Conservation (phyloP, 441 rosid genomes). For the Brassica hybrid region DNA sequence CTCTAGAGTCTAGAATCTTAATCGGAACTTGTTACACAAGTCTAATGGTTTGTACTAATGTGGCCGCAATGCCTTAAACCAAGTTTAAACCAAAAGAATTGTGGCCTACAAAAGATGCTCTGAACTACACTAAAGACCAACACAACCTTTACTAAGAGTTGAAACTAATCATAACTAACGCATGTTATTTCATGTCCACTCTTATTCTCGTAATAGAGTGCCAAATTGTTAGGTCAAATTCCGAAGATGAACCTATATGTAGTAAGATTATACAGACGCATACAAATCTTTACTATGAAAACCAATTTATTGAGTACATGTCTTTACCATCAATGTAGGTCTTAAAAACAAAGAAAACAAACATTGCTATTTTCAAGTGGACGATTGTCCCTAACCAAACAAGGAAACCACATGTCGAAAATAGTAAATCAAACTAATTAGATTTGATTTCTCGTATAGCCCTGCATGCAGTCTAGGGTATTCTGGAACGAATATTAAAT, state of each 20-base stretch:
- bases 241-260: not conserved
- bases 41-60: not conserved
- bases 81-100: not conserved
- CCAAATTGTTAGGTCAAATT: not conserved
- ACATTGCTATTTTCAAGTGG: constrained; percentile 7
- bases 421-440: not conserved
- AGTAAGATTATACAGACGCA: not conserved
- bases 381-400: constrained; percentile 7
- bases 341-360: constrained; percentile 10
- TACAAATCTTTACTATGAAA: too few species aligned
- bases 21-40: not conserved
- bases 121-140: not conserved
- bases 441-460: not conserved
- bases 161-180: not conserved
- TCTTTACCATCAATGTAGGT: constrained; percentile 8
- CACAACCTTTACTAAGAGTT: not conserved
- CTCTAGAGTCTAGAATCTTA: not conserved
- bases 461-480: not conserved
- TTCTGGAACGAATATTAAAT: not conserved
- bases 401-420: constrained; percentile 2
- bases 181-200: not conserved
- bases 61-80: not conserved
- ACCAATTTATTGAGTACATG: not conserved
- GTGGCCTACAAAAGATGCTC: not conserved
- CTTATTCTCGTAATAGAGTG: too few species aligned